These are phyloP conservation scores for Diplodia intermedia DNA, from an alignment of 2,329 filamentous ascomycete species.

Conservation along the genomic window DNA sequence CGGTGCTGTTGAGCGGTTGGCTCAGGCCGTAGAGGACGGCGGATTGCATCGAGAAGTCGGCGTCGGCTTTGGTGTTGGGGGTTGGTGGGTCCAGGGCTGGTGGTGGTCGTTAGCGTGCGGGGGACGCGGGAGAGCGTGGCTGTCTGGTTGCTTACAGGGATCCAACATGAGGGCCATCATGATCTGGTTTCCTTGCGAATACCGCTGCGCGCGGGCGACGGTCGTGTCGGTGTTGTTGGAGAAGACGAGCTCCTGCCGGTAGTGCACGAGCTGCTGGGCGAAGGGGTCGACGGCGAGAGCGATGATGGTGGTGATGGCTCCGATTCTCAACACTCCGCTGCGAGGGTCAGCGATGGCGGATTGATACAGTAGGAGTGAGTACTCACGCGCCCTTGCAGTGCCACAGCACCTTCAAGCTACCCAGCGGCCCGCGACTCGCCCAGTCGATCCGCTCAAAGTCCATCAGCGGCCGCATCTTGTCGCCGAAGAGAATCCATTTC, in stretches of 20 bases:
- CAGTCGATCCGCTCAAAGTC: slow-evolving; percentile 33
- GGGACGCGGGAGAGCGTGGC: too few relatives aligned
- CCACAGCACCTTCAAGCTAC: slow-evolving; percentile 28
- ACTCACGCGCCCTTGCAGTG: slow-evolving; percentile 19
- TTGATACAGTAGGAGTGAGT: too few relatives aligned
- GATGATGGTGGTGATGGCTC: slow-evolving; percentile 20
- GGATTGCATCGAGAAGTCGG: slow-evolving; percentile 34
- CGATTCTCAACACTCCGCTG: slow-evolving; percentile 4
- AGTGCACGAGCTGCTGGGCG: slow-evolving; percentile 23
- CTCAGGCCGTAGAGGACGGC: slow-evolving; percentile 31
- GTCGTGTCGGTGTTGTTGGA: background rate
- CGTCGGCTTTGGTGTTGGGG: background rate
- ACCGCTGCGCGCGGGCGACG: slow-evolving; percentile 10
- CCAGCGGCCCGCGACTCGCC: slow-evolving; percentile 29
- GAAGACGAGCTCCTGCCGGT: background rate
- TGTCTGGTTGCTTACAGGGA: background rate
- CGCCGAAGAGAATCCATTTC: slow-evolving; percentile 12
- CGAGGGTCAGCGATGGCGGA: background rate
- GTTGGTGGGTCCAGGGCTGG: background rate
- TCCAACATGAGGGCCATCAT: background rate
- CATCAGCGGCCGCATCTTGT: slow-evolving; percentile 20
- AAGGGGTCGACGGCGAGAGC: slow-evolving; percentile 18
- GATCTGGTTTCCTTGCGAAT: slow-evolving; percentile 11
- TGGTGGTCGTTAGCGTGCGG: too few relatives aligned
- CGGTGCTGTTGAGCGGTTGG: background rate